Evolutionary conservation across 257 asterid species (phyloP), one percentile per base, ranked within the genome.

Genomic region (Fraxinus americana): DNA sequence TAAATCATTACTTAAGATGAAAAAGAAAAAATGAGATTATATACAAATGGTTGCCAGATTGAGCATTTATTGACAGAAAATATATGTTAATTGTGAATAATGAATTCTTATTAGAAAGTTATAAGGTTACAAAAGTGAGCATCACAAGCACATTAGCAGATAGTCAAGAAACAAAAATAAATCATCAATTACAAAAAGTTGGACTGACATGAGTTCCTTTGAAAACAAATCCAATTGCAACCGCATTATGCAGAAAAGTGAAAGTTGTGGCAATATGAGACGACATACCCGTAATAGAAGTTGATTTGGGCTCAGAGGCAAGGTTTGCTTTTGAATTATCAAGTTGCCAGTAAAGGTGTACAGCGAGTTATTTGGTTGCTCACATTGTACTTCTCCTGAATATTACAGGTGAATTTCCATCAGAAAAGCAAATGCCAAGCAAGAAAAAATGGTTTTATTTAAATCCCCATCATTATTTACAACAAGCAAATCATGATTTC

Each of bases 261-360:
- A 43, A 29, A 4, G 61, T 1, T 16, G 39, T 4, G 1, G 45
- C 70, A 41, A 75, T 68, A 81, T 65, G 48, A 27, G 68, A 82
- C 70, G n/a, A 13, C 79, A 59, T 94, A 96, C 99, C 85, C 99
- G 86, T 72, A 96, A 80, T 23, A 96, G 92, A 89, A 96, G 92
- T 84, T 94, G 99, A 86, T 93, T 96, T 82, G 99, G 99, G 87
- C 97, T 94, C 79, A 96, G 97, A 68, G 99, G 98, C 89, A 96
- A 78, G 65, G 97, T 93, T 85, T 96, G 99, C 83, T 92, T 94
- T 84, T 92, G 87, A 75, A 86, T 82, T 81, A 96, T 87, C 90
- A 96, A 87, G 89, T 96, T 96, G 59, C 99, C 99, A 75, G 98
- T 94, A 80, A 88, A 96, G 72, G 99, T 96, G 89, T 96, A 96